phyloP scores from a whole-genome alignment of 2,329 filamentous ascomycete genomes.

The Aspergillus tubingensis region DNA sequence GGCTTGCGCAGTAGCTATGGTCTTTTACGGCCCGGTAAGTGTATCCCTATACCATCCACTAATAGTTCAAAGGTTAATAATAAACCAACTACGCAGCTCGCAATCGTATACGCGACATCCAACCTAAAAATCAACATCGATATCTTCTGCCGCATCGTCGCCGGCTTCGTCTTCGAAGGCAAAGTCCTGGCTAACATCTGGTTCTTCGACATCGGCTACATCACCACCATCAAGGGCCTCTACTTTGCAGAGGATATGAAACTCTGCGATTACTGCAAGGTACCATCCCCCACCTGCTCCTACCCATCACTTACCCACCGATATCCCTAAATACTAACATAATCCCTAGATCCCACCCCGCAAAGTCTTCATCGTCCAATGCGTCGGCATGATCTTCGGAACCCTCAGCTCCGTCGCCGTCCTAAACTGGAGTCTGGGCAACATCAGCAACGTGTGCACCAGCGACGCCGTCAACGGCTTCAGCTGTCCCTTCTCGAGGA shows the following conservation, averaged over 20 bases:
- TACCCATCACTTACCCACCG: too few species aligned
- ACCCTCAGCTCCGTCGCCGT: slow-evolving; percentile 48
- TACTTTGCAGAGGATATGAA: slow-evolving; percentile 35
- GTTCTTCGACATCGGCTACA: slow-evolving; percentile 32
- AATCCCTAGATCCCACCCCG: slow-evolving; percentile 40
- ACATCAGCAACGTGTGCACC: slow-evolving; percentile 50
- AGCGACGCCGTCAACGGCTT: slow-evolving; percentile 60
- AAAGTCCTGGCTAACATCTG: slow-evolving; percentile 35
- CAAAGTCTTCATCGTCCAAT: slow-evolving; percentile 52
- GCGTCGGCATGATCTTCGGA: slow-evolving; percentile 50
- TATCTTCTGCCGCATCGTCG: slow-evolving; percentile 31
- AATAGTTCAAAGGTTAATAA: too few species aligned
- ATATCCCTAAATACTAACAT: slow-evolving; percentile 27
- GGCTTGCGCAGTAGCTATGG: slow-evolving; percentile 24
- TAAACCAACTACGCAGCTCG: slow-evolving; percentile 13
- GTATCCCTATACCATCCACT: neutral
- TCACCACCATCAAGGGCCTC: slow-evolving; percentile 28
- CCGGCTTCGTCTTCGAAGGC: slow-evolving; percentile 34
- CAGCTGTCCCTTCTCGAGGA: slow-evolving; percentile 55
- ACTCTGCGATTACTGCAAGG: slow-evolving; percentile 28
- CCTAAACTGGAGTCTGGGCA: slow-evolving; percentile 48
- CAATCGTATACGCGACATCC: slow-evolving; percentile 28
- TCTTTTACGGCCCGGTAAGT: slow-evolving; percentile 28
- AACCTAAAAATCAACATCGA: slow-evolving; percentile 34
- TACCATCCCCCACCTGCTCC: neutral